Percentiles rank a stretch among this genome's conserved stretches.
These are phyloP conservation scores for Candida pseudoglaebosa DNA, from an alignment of 805 yeast species.

Conservation along the genomic window DNA sequence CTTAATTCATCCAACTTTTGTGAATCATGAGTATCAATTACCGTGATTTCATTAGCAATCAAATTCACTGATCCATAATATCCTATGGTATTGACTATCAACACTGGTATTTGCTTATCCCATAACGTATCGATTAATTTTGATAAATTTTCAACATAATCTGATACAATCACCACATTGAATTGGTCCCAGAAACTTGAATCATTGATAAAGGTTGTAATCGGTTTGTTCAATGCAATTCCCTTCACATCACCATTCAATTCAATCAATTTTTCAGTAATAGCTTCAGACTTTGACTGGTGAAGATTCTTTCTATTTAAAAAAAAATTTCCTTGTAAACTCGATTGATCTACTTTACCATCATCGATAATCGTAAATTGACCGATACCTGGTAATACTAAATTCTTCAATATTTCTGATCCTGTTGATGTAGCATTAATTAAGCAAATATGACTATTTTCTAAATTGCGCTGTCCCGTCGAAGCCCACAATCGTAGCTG, in stretches of 20 bases:
- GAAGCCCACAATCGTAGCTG: constrained; percentile 86
- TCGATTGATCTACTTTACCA: constrained; percentile 33
- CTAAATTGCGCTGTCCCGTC: constrained; percentile 64
- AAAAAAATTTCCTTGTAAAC: constrained; percentile 62
- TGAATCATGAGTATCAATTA: constrained; percentile 71
- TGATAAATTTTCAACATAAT: constrained; percentile 20
- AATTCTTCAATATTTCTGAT: constrained; percentile 70
- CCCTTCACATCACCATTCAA: constrained; percentile 60
- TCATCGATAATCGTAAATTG: constrained; percentile 56
- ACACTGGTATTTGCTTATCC: constrained; percentile 47
- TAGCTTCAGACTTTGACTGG: constrained; percentile 31
- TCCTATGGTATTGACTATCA: constrained; percentile 52
- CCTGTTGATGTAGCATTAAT: constrained; percentile 55
- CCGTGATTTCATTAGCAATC: constrained; percentile 53
- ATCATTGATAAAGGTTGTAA: constrained; percentile 2
- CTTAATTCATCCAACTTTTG: constrained; percentile 61
- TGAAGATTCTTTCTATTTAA: constrained; percentile 44
- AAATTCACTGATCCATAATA: constrained; percentile 61
- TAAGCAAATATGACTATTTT: constrained; percentile 55
- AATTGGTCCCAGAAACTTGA: constrained; percentile 45
- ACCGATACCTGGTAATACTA: constrained; percentile 73
- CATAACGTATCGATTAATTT: constrained; percentile 37
- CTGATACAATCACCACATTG: constrained; percentile 45
- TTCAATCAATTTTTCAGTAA: constrained; percentile 43
- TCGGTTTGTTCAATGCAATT: constrained; percentile 12